Base-by-base conservation (phyloP, 106 monocot species). In the Dioscorea zingiberensis region DNA sequence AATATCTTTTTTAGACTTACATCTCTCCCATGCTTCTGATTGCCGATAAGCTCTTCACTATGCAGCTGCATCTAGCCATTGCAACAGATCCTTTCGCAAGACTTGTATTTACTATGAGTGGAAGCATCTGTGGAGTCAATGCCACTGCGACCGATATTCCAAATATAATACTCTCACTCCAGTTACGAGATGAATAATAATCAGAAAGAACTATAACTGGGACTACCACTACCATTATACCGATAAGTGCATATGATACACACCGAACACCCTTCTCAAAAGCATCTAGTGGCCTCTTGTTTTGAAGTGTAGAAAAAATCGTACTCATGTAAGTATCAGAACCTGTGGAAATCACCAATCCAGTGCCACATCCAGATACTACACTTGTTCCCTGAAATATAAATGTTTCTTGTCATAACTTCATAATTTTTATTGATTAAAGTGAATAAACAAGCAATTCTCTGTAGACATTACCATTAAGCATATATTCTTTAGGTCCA, bases 71-170 rank as follows among this genome's bases (percentile, higher is more conserved):
- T 66, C 26, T 65, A n/a, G 77, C 77, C 82, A 82, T 77, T 47
- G 67, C 47, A 54, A 77, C 63, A 46, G 77, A 73, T n/a, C 82
- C 82, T 55, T 69, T 82, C n/a, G 82, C 82, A 32, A 82, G 82
- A 69, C 63, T 77, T 59, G 69, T 73, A 48, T 69, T 82, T 13
- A 82, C 82, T 55, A 77, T 77, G 24, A 82, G 65, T 56, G 82
- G 82, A 48, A 82, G 65, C 82, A 82, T 82, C 57, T 82, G 77
- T 45, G 77, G 77, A 44, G 82, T 82, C 15, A 82, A 63, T 15
- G 69, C 73, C 14, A 77, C 77, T 47, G 73, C 77, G 2, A 70
- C 82, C 19, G 77, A 77, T 16, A 77, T 73, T n/a, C 77, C 82
- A 66, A 73, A 82, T 65, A 82, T 44, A 58, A 77, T 65, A 48